A percentile compares a stretch with the other conserved stretches of the same genome.
These are phyloP conservation scores for Backusella circina DNA, from an alignment of 192 early-diverging fungal genomes.

Conservation along the genomic window DNA sequence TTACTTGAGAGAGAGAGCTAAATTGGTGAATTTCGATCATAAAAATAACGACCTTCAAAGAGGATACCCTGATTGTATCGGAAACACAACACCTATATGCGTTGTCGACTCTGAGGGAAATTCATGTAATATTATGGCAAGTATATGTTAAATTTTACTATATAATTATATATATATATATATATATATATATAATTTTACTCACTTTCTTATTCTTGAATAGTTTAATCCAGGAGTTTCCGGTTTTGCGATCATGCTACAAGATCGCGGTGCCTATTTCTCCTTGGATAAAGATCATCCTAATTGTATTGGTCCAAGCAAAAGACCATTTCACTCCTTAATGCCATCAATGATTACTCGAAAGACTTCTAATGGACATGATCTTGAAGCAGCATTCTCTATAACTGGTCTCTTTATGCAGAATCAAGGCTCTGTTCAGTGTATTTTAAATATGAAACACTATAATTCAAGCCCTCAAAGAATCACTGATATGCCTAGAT, in stretches of 20 bases:
- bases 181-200: background rate
- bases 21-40: constrained; percentile 45
- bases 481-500: constrained; percentile 55
- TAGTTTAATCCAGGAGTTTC: background rate
- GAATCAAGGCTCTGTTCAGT: constrained; percentile 79
- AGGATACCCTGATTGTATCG: constrained; percentile 53
- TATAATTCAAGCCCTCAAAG: constrained; percentile 56
- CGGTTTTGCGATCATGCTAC: constrained; percentile 62
- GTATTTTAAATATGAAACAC: constrained; percentile 61
- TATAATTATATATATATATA: background rate
- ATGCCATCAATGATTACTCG: constrained; percentile 64
- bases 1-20: constrained; percentile 55
- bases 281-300: constrained; percentile 51
- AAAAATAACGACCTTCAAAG: constrained; percentile 44
- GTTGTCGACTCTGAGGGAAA: constrained; percentile 73
- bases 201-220: background rate
- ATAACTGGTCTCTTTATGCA: constrained; percentile 75
- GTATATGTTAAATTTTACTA: too few relatives aligned
- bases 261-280: constrained; percentile 69
- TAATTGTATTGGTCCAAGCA: constrained; percentile 62
- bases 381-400: constrained; percentile 45
- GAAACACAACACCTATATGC: constrained; percentile 73
- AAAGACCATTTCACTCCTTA: constrained; percentile 79
- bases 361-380: constrained; percentile 21
- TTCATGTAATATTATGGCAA: constrained; percentile 73